Conservation (phyloP, 177 flowering plant genomes). For the Tripterygium wilfordii region DNA sequence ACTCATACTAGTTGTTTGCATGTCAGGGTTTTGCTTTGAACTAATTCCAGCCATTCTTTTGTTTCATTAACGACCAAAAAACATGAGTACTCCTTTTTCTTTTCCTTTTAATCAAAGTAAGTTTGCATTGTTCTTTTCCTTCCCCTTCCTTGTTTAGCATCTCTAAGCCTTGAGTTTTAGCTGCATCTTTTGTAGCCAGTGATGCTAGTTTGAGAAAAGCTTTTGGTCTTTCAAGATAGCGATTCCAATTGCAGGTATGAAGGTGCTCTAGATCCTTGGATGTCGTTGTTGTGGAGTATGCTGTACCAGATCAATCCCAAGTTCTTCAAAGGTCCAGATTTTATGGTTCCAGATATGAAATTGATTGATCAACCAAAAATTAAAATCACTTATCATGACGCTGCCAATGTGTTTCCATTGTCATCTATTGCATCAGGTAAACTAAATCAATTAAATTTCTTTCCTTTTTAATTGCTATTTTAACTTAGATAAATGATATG, state of each 20-base stretch:
- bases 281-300: constrained; percentile 70
- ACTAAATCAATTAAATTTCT: neutral
- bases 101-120: too few species aligned
- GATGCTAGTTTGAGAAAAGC: too few species aligned
- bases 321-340: constrained; percentile 44
- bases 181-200: too few species aligned
- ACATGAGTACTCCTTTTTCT: too few species aligned
- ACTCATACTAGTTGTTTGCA: too few species aligned
- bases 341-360: constrained; percentile 23
- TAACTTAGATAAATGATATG: neutral
- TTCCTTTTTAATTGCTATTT: neutral
- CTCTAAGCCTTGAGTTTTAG: too few species aligned
- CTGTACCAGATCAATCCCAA: constrained; percentile 45
- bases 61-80: too few species aligned
- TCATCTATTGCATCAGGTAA: constrained; percentile 23
- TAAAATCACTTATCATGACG: constrained; percentile 51
- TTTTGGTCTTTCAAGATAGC: too few species aligned
- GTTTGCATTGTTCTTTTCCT: too few species aligned
- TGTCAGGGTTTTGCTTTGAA: too few species aligned
- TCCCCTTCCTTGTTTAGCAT: too few species aligned
- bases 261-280: constrained; percentile 97
- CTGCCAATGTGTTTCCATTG: constrained; percentile 19
- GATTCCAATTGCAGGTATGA: constrained; percentile 60
- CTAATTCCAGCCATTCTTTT: too few species aligned
- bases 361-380: constrained; percentile 62